Conservation (phyloP, 2,329 filamentous ascomycete species). For the Colletotrichum ledebouriae region DNA sequence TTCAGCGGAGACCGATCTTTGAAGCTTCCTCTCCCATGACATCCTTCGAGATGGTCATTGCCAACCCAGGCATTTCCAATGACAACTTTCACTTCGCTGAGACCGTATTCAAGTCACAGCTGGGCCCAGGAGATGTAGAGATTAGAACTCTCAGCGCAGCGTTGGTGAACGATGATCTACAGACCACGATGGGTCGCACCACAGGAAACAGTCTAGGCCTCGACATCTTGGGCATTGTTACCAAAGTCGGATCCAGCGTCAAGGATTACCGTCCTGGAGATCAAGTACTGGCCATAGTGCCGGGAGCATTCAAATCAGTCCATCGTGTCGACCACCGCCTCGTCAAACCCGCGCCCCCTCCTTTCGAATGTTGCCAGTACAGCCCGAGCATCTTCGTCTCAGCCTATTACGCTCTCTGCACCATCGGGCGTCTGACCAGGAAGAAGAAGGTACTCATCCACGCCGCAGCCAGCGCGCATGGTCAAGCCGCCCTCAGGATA, state of each 20-base stretch:
- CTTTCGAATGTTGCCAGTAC: slow-evolving; percentile 26
- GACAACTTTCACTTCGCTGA: slow-evolving; percentile 46
- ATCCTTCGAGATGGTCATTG: slow-evolving; percentile 45
- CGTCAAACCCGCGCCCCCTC: slow-evolving; percentile 46
- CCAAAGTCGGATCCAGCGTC: slow-evolving; percentile 51
- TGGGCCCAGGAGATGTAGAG: slow-evolving; percentile 54
- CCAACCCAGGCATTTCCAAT: slow-evolving; percentile 47
- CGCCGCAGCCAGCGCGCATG: slow-evolving; percentile 58
- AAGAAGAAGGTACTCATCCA: slow-evolving; percentile 58
- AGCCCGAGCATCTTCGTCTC: slow-evolving; percentile 55
- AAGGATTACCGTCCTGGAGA: slow-evolving; percentile 53
- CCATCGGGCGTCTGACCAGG: slow-evolving; percentile 46
- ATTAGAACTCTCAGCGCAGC: slow-evolving; percentile 55
- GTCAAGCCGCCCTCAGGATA: slow-evolving; percentile 59
- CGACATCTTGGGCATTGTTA: slow-evolving; percentile 58
- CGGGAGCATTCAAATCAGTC: slow-evolving; percentile 53
- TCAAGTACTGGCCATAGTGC: slow-evolving; percentile 57
- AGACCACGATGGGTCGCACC: slow-evolving; percentile 52
- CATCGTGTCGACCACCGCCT: slow-evolving; percentile 53
- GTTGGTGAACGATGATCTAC: slow-evolving; percentile 54
- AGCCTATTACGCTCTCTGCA: slow-evolving; percentile 58
- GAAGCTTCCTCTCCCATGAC: not conserved
- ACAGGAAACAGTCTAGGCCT: slow-evolving; percentile 52
- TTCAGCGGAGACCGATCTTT: slow-evolving; percentile 5
- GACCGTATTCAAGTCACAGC: slow-evolving; percentile 30